These are phyloP conservation scores for Zygnema circumcarinatum DNA, from an alignment of 139 green algal species.

Conservation along the genomic window DNA sequence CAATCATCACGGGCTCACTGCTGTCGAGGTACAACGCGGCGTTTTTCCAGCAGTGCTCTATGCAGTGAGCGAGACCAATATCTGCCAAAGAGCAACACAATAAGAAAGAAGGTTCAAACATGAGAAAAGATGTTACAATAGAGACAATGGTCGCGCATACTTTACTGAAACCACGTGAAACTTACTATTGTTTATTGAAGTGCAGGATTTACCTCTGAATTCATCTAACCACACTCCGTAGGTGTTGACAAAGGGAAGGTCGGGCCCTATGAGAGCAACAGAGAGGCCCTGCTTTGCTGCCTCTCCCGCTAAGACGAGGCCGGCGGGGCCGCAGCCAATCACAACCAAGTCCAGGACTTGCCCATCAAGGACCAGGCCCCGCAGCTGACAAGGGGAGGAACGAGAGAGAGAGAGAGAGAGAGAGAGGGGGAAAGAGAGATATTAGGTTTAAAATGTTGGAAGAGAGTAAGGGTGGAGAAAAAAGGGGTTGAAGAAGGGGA, in stretches of 20 bases:
- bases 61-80: slow-evolving; percentile 45
- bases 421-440: neutral
- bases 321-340: slow-evolving; percentile 87
- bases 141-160: too few species aligned
- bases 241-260: slow-evolving; percentile 90
- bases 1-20: slow-evolving; percentile 37
- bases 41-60: slow-evolving; percentile 51
- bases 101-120: neutral
- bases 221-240: slow-evolving; percentile 81
- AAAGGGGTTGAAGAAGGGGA: too few species aligned
- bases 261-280: slow-evolving; percentile 75
- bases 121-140: too few species aligned
- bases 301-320: slow-evolving; percentile 85
- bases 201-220: slow-evolving; percentile 55
- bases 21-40: slow-evolving; percentile 46
- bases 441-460: neutral
- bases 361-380: neutral
- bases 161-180: too few species aligned
- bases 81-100: slow-evolving; percentile 65
- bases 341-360: slow-evolving; percentile 57
- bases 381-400: too few species aligned
- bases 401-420: neutral
- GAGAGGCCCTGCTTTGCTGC: slow-evolving; percentile 78
- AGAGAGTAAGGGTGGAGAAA: neutral
- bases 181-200: too few species aligned